Base-by-base conservation (phyloP, 306 rosid genomes). In the Clitoria ternatea region DNA sequence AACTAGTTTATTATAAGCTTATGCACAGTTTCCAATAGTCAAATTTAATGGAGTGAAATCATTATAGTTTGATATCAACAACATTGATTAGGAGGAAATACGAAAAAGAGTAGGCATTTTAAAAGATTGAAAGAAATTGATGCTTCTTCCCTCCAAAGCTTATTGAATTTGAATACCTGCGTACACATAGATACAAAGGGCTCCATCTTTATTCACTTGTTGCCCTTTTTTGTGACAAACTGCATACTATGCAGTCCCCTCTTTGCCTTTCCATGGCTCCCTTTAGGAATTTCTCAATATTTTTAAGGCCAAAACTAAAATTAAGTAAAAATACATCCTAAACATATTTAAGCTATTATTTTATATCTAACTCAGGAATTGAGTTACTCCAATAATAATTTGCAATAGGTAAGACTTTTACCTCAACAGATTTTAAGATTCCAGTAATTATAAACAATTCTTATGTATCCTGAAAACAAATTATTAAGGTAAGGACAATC, bases 61-160 rank as follows among this genome's bases (percentile, higher is more conserved):
- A 2, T 26, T 13, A 29, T 29, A 27, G 40, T 56, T 30, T 27
- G 63, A 1, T 33, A 54, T 7, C 10, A 1, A 43, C 6, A 54
- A 23, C 8, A 30, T 52, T 17, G 63, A 61, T 33, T 8, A 44
- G 24, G 69, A 43, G 32, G 9, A 9, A 56, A 57, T 30, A 4
- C 9, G 11, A 27, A 27, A 13, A 12, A 30, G 15, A n/a, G 62
- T 3, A 29, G 4, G 48, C 49, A 48, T 30, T 47, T 66, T 77
- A 23, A 62, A 63, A 77, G 61, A 4, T 72, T 56, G 65, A 29
- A 26, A 30, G 63, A 20, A 35, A 54, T 63, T 26, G 44, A 36
- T 47, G 30, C 32, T 68, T 39, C 82, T 81, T 87, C 92, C 90
- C 87, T 79, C 92, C 87, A 79, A 9, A 8, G 17, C 33, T 76